Evolutionary conservation across 1,284 basidiomycete species (phyloP), one percentile per base, ranked within the genome.

Genomic region (Fistulinella cinereoalba): DNA sequence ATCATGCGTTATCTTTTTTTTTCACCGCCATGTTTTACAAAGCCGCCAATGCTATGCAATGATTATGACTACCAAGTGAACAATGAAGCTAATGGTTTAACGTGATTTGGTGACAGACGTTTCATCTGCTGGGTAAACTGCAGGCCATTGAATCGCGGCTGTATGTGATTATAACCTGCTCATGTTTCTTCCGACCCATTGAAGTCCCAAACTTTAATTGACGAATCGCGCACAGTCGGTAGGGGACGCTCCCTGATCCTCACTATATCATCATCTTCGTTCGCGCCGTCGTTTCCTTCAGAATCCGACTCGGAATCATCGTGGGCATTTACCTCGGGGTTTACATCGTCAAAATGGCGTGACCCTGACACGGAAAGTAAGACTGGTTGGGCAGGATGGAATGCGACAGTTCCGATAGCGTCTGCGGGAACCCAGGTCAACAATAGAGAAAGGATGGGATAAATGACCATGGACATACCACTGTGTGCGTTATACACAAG

Each of bases 291-390:
- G 8, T 41, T 50, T 13, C 43, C 50, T 7, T 59, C 58, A 19
- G 40, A 47, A 11, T 51, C 50, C 0, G 55, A 49, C 1, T 31
- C 49, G 6, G 57, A 57, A 9, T 29, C 43, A 2, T 9, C 57
- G 2, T 11, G n/a, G 9, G 7, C 15, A 37, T 16, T 23, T 2
- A 8, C 22, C 25, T 18, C 16, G 10, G 19, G 1, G 4, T 18
- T 43, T 5, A 37, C 32, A 4, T 56, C 53, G 11, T 64, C 53
- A 49, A 86, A 87, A 59, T 84, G 78, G 24, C 85, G 71, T n/a
- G 85, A 84, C 9, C 85, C 86, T 1, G 83, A 82, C 3, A 73
- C 72, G 0, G 83, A 81, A 15, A 85, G 57, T 7, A 87, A 50
- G 5, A 69, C 36, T 0, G 83, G 64, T 13, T 69, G 66, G 13